These are phyloP conservation scores for Nepenthes gracilis DNA, from an alignment of 148 eudicot genomes.

Conservation along the genomic window DNA sequence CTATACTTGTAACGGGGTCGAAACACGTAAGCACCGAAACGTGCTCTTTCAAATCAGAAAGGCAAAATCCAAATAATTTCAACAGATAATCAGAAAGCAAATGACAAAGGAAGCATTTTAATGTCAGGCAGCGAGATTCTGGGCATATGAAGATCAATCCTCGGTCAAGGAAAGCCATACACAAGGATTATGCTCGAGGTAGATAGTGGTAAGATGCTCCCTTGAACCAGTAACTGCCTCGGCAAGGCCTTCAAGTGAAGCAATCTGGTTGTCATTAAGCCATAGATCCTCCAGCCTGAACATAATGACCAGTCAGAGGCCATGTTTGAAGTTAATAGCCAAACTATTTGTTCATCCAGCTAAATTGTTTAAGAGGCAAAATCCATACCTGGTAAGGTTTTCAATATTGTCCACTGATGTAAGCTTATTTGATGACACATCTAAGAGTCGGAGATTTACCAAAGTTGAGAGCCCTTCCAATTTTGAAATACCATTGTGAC, in stretches of 20 bases:
- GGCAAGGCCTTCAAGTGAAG: conserved; percentile 51
- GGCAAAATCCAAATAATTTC: too few relatives aligned
- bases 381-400: conserved; percentile 52
- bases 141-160: too few relatives aligned
- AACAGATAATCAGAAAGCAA: too few relatives aligned
- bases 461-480: conserved; percentile 85
- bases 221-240: conserved; percentile 75
- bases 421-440: conserved; percentile 84
- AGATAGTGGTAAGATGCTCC: conserved; percentile 81
- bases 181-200: conserved; percentile 96
- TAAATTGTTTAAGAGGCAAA: neutral
- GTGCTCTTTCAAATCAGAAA: too few relatives aligned
- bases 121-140: too few relatives aligned
- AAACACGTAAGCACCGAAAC: too few relatives aligned
- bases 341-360: neutral
- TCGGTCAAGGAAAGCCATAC: conserved; percentile 29
- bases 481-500: conserved; percentile 90
- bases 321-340: neutral
- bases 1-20: too few relatives aligned
- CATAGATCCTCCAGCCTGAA: conserved; percentile 92
- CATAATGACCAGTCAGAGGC: neutral
- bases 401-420: conserved; percentile 63
- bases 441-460: conserved; percentile 75
- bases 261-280: conserved; percentile 94
- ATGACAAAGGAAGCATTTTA: too few relatives aligned